Evolutionary conservation across 768 basidiomycete species (phyloP).

Genomic region (Suillus paluster): DNA sequence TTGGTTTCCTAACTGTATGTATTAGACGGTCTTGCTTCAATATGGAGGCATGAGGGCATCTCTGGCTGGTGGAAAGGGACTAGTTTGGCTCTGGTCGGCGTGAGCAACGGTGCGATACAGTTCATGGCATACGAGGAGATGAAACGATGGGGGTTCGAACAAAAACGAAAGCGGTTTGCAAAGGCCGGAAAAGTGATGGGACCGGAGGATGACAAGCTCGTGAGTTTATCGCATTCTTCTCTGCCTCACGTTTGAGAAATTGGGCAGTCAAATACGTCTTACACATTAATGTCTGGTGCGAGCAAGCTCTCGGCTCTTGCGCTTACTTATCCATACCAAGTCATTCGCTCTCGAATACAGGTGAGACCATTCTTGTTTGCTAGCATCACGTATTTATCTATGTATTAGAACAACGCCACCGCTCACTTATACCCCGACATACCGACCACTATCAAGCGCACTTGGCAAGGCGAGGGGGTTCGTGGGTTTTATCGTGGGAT

Average conservation of each 20-base stretch:
- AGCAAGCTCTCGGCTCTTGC: conserved; percentile 87
- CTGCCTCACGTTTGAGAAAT: conserved; percentile 6
- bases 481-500: conserved; percentile 94
- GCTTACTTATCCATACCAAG: conserved; percentile 96
- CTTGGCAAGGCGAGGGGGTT: conserved; percentile 81
- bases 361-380: conserved; percentile 44
- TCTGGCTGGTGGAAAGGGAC: conserved; percentile 88
- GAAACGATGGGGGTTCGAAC: conserved; percentile 87
- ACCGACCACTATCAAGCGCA: conserved; percentile 75
- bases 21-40: conserved; percentile 72
- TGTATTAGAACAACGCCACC: conserved; percentile 65
- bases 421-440: conserved; percentile 80
- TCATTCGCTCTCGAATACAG: conserved; percentile 92
- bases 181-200: conserved; percentile 68
- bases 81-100: conserved; percentile 85
- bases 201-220: conserved; percentile 82
- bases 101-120: conserved; percentile 93
- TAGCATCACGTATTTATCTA: conserved; percentile 8
- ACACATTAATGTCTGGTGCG: conserved; percentile 89
- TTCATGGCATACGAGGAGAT: conserved; percentile 97
- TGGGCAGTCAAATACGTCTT: conserved; percentile 83
- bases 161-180: conserved; percentile 66
- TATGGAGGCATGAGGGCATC: conserved; percentile 75
- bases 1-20: neutral
- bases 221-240: conserved; percentile 42